These are phyloP conservation scores for Ceratobasidium papillatum DNA, from an alignment of 1,284 basidiomycete species.

Conservation along the genomic window DNA sequence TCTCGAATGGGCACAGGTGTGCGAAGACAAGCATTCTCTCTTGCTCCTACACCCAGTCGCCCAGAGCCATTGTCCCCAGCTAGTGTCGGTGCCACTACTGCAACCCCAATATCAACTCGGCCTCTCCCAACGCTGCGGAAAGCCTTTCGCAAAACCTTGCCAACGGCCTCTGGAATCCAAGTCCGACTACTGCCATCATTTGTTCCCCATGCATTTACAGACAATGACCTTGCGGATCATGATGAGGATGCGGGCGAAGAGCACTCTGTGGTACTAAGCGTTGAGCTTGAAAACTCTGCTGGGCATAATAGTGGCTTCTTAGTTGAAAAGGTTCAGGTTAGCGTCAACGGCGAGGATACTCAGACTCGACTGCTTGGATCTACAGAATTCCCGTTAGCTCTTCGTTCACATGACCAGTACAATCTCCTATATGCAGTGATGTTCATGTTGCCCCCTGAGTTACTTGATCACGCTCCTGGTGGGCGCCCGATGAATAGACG, in stretches of 20 bases:
- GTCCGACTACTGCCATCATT: constrained; percentile 90
- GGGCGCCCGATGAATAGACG: constrained; percentile 9
- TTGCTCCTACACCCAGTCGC: constrained; percentile 61
- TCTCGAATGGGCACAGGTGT: constrained; percentile 69
- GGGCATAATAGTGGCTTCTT: constrained; percentile 65
- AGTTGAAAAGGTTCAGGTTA: constrained; percentile 75
- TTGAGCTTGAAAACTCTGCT: constrained; percentile 81
- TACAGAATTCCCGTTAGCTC: constrained; percentile 71
- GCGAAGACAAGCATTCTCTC: constrained; percentile 68
- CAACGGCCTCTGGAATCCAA: constrained; percentile 79
- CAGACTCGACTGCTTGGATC: constrained; percentile 74
- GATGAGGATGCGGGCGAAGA: constrained; percentile 69
- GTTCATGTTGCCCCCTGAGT: constrained; percentile 69
- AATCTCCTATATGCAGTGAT: constrained; percentile 87
- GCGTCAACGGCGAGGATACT: constrained; percentile 77
- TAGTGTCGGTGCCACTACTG: constrained; percentile 48
- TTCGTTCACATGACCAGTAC: constrained; percentile 78
- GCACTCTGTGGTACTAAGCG: constrained; percentile 82
- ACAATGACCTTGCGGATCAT: constrained; percentile 47
- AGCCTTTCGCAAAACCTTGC: constrained; percentile 81
- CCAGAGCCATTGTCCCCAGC: constrained; percentile 57
- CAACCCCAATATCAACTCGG: constrained; percentile 43
- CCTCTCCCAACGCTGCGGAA: constrained; percentile 69
- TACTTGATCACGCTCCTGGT: constrained; percentile 51
- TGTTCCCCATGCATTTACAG: constrained; percentile 67